These are phyloP conservation scores for Marasmius fiardii DNA, from an alignment of 1,284 basidiomycete species.

Conservation along the genomic window DNA sequence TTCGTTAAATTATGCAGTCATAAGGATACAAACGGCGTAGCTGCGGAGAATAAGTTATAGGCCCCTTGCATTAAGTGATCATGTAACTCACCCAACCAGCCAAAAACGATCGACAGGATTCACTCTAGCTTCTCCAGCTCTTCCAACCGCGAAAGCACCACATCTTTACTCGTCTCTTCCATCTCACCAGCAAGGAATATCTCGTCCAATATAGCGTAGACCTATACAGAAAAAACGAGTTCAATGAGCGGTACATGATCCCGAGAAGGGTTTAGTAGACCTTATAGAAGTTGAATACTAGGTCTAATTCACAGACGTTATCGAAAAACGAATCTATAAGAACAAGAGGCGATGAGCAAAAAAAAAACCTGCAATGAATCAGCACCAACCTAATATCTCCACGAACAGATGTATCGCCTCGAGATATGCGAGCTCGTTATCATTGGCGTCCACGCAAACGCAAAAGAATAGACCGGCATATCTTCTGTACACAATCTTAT, in stretches of 20 bases:
- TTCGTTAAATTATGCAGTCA: not conserved
- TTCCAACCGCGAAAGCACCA: conserved; percentile 87
- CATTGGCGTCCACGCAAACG: conserved; percentile 95
- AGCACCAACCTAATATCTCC: conserved; percentile 84
- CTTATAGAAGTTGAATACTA: conserved; percentile 99
- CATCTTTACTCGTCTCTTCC: conserved; percentile 96
- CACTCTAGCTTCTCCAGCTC: conserved; percentile 85
- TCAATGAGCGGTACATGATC: conserved; percentile 10
- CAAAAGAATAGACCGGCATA: conserved; percentile 99
- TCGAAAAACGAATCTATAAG: conserved; percentile 93
- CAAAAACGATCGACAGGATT: not conserved
- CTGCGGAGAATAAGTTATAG: not conserved
- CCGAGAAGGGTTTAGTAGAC: conserved; percentile 24
- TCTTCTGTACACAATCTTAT: conserved; percentile 92
- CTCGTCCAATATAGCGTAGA: conserved; percentile 96
- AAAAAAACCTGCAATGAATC: conserved; percentile 2
- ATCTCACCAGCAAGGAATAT: conserved; percentile 99
- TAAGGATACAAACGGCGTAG: not conserved
- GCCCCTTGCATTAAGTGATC: not conserved
- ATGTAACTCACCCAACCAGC: not conserved
- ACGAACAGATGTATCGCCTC: conserved; percentile 99
- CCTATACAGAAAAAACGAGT: conserved; percentile 43
- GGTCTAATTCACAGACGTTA: conserved; percentile 95
- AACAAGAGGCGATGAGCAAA: conserved; percentile 3
- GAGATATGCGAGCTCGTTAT: conserved; percentile 96